These are phyloP conservation scores for Aspergillus cristatus DNA, from an alignment of 495 filamentous ascomycete genomes.

Conservation along the genomic window DNA sequence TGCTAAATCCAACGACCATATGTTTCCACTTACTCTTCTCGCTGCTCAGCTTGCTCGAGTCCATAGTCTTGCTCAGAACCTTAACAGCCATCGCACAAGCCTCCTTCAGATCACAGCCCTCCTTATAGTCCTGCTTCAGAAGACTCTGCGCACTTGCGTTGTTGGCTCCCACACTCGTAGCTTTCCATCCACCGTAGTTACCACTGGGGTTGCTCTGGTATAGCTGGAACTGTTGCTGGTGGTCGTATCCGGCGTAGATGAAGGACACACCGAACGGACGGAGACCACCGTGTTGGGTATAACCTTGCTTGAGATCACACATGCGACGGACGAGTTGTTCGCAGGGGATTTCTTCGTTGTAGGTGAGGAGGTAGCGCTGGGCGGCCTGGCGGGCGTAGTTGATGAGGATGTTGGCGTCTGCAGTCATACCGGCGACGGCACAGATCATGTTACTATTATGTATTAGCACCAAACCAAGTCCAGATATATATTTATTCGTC, in stretches of 20 bases:
- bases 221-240: slow-evolving; percentile 91
- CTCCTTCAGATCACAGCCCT: slow-evolving; percentile 91
- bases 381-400: slow-evolving; percentile 96
- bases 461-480: slow-evolving; percentile 10
- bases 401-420: slow-evolving; percentile 99
- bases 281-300: slow-evolving; percentile 97
- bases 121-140: slow-evolving; percentile 99
- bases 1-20: background rate
- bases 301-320: slow-evolving; percentile 98
- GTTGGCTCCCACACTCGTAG: slow-evolving; percentile 94
- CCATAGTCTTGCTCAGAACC: slow-evolving; percentile 99
- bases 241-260: slow-evolving; percentile 98
- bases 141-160: slow-evolving; percentile 96
- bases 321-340: slow-evolving; percentile 94
- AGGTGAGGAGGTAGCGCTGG: slow-evolving; percentile 94
- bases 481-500: background rate
- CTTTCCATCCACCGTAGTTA: slow-evolving; percentile 99
- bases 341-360: slow-evolving; percentile 99
- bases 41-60: slow-evolving; percentile 94
- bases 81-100: slow-evolving; percentile 97
- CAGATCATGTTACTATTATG: slow-evolving; percentile 93
- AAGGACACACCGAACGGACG: slow-evolving; percentile 97
- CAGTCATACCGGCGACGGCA: slow-evolving; percentile 97
- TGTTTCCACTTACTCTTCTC: slow-evolving; percentile 74
- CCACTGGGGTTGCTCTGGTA: slow-evolving; percentile 99